phyloP scores from a whole-genome alignment of 2,329 filamentous ascomycete species.

The Colletotrichum gigasporum region DNA sequence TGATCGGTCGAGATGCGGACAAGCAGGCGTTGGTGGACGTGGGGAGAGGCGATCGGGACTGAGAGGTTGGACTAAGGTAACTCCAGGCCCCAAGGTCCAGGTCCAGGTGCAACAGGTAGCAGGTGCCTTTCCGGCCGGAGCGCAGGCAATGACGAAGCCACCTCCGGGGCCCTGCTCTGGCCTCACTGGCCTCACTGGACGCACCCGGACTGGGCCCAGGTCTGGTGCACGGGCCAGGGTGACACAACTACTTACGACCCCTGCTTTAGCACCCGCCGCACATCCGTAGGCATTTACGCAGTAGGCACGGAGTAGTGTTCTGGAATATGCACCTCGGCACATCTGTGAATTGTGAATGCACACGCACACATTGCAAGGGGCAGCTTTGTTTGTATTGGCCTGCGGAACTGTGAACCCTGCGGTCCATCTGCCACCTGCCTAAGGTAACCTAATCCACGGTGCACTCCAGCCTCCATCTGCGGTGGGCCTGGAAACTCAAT shows the following conservation, averaged over 20 bases:
- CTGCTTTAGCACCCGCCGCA: constrained; percentile 24
- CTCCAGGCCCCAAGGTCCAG: constrained; percentile 21
- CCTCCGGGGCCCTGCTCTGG: constrained; percentile 11
- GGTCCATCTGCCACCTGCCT: not conserved
- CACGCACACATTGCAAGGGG: not conserved
- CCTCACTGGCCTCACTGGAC: constrained; percentile 6
- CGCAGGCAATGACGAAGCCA: constrained; percentile 31
- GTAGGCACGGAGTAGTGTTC: no score
- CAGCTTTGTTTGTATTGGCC: not conserved
- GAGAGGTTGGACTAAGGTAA: constrained; percentile 29
- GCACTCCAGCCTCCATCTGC: not conserved
- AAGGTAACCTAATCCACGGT: no score
- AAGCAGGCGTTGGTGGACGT: constrained; percentile 15
- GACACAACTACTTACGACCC: constrained; percentile 22
- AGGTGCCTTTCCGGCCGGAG: constrained; percentile 25
- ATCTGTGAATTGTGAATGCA: constrained; percentile 15
- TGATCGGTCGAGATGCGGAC: constrained; percentile 11
- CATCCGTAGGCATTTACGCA: no score
- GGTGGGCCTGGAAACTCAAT: not conserved
- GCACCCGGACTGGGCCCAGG: constrained; percentile 11
- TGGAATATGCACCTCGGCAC: constrained; percentile 17
- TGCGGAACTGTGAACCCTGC: not conserved
- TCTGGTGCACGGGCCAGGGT: constrained; percentile 17
- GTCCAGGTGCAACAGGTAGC: no score
- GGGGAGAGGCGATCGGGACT: constrained; percentile 22